These are phyloP conservation scores for Umbelopsis ramanniana DNA, from an alignment of 192 early-diverging fungal genomes.

Conservation along the genomic window DNA sequence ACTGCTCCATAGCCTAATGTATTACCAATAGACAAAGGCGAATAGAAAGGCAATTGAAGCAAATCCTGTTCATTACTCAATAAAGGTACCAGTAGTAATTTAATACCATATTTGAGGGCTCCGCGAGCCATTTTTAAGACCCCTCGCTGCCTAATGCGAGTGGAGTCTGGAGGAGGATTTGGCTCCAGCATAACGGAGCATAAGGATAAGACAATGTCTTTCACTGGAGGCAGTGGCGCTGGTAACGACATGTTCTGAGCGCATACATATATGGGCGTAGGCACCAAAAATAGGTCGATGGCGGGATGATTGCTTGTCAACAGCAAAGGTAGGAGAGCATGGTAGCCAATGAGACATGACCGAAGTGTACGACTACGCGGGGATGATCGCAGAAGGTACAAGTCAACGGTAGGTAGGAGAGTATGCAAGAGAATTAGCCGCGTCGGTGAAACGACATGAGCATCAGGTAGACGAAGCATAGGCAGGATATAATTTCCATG, in stretches of 20 bases:
- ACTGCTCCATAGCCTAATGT: neutral
- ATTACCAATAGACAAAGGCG: neutral
- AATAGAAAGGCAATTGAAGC: neutral
- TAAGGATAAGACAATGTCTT: neutral
- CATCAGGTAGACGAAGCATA: neutral
- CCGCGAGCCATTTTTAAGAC: neutral
- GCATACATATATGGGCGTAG: conserved; percentile 12
- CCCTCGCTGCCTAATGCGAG: neutral
- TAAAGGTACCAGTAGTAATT: neutral
- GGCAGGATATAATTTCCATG: too few species aligned
- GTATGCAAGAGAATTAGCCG: neutral
- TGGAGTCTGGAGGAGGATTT: conserved; percentile 6
- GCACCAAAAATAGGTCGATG: conserved; percentile 7
- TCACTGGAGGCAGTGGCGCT: conserved; percentile 5
- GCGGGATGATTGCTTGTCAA: neutral
- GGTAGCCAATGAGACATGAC: neutral
- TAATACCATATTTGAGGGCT: neutral
- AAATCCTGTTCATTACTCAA: neutral
- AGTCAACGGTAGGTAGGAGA: neutral
- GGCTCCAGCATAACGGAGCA: neutral
- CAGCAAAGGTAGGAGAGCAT: neutral
- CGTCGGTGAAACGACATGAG: neutral
- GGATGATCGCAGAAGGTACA: neutral
- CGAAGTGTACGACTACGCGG: neutral
- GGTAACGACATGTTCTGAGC: conserved; percentile 1